Percentiles rank a stretch among this genome's conserved stretches.
Conservation (phyloP, 78 protist genomes). For the Capsaspora owczarzaki region DNA sequence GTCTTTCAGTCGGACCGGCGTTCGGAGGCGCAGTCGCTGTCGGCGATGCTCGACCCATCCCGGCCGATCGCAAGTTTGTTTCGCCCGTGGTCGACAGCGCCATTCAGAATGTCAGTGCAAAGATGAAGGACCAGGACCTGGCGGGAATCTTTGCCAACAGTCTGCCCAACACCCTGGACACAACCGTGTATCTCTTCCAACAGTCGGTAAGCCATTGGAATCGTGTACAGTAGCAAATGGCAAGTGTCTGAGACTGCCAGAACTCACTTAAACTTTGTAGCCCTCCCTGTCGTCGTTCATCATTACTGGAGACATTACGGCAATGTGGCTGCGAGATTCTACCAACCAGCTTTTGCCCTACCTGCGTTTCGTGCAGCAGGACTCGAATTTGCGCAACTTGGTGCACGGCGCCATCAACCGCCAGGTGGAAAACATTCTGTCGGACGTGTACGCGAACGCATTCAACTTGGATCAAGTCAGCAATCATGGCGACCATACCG, state of each 20-base stretch:
- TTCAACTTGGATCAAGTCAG: constrained; percentile 19
- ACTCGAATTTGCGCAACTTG: constrained; percentile 5
- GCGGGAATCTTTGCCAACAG: constrained; percentile 13
- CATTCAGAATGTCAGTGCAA: background rate
- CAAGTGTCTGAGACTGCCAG: background rate
- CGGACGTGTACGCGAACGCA: constrained; percentile 55
- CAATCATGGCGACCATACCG: background rate
- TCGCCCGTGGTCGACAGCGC: background rate
- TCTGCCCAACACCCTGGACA: constrained; percentile 46
- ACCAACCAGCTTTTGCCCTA: constrained; percentile 36
- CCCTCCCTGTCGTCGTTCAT: background rate
- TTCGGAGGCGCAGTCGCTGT: too few relatives aligned
- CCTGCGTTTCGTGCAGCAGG: constrained; percentile 5
- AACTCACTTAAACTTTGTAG: background rate
- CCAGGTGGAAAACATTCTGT: constrained; percentile 9
- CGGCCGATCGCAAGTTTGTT: background rate
- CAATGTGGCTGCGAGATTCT: constrained; percentile 60
- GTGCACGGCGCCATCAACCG: constrained; percentile 18
- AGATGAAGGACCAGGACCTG: constrained; percentile 19
- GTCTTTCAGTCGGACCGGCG: too few relatives aligned
- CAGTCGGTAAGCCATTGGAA: background rate
- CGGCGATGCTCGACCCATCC: background rate
- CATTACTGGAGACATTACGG: constrained; percentile 45
- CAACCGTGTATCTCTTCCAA: constrained; percentile 21
- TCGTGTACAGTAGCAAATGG: background rate